A percentile compares a stretch with the other conserved stretches of the same genome.
Evolutionary conservation across 73 alveolate genomes (phyloP).

Genomic region (Breviolum minutum): DNA sequence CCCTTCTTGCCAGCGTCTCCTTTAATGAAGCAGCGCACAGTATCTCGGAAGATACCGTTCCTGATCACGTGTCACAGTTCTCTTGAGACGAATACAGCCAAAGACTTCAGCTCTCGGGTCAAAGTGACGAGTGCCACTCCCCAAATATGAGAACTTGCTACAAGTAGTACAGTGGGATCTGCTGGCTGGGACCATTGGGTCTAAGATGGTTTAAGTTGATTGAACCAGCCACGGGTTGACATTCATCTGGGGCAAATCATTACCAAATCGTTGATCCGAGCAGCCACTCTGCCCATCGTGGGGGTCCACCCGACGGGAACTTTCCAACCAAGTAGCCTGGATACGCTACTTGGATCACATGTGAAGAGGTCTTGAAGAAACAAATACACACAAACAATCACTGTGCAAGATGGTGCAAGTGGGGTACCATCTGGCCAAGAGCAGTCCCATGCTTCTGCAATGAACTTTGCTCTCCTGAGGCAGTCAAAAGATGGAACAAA

Average conservation of each 20-base stretch:
- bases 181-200: background rate
- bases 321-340: slow-evolving; percentile 90
- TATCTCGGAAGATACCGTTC: slow-evolving; percentile 92
- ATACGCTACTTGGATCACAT: too few species aligned
- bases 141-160: background rate
- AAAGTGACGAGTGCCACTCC: background rate
- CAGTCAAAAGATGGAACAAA: background rate
- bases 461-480: slow-evolving; percentile 76
- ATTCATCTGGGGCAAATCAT: too few species aligned
- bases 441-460: slow-evolving; percentile 95
- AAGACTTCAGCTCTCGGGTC: background rate
- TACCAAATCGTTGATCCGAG: background rate
- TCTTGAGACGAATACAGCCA: background rate
- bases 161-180: background rate
- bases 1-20: slow-evolving; percentile 80
- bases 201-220: background rate
- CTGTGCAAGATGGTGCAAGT: background rate
- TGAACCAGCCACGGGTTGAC: too few species aligned
- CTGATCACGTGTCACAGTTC: background rate
- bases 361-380: background rate
- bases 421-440: slow-evolving; percentile 86
- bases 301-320: slow-evolving; percentile 95
- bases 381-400: too few species aligned
- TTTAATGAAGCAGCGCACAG: slow-evolving; percentile 77
- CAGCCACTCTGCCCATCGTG: slow-evolving; percentile 92